Evolutionary conservation across 2,329 filamentous ascomycete genomes (phyloP).

Genomic region (Aspergillus intermedius): DNA sequence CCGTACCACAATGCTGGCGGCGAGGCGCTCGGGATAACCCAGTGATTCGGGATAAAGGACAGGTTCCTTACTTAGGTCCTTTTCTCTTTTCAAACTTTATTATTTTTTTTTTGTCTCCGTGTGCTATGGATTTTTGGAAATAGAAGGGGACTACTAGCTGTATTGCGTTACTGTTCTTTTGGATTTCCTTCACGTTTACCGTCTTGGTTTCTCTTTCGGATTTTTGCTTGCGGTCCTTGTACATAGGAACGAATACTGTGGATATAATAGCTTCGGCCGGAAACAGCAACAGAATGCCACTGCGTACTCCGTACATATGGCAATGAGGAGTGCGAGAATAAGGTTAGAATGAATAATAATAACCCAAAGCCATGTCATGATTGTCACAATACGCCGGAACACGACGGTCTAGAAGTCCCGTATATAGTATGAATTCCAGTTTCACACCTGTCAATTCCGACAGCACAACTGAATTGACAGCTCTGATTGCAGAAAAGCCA

Average conservation of each 20-base stretch:
- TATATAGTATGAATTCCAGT: no score
- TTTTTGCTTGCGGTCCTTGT: background rate
- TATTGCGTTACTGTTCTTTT: conserved; percentile 1
- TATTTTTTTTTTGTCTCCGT: background rate
- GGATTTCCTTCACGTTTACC: background rate
- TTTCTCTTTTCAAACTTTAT: background rate
- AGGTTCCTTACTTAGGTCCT: background rate
- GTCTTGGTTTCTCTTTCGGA: background rate
- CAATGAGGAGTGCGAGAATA: no score
- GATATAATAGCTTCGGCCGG: background rate
- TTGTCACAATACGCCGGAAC: no score
- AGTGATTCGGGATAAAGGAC: conserved; percentile 4
- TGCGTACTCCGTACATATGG: no score
- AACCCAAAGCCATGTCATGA: no score
- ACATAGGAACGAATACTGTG: background rate
- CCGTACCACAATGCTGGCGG: conserved; percentile 38
- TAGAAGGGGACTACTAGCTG: no score
- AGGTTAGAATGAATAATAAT: no score
- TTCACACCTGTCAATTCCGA: no score
- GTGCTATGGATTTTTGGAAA: background rate
- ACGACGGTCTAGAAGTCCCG: no score
- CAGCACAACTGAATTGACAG: no score
- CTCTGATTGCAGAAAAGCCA: no score
- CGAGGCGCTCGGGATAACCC: conserved; percentile 33
- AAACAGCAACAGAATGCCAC: no score